phyloP scores from a whole-genome alignment of 495 filamentous ascomycete genomes.

The Apodospora peruviana region DNA sequence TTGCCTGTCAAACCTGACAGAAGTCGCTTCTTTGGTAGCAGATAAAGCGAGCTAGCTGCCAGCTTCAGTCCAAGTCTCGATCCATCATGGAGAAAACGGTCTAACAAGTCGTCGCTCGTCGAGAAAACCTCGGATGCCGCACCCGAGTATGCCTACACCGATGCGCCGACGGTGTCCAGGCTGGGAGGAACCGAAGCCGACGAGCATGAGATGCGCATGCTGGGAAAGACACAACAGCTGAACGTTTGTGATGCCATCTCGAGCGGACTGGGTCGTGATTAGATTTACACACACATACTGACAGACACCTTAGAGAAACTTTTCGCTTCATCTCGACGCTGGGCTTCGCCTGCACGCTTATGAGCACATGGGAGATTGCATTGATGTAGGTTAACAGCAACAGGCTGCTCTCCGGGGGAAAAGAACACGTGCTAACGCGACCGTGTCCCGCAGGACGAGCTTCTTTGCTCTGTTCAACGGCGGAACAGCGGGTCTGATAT shows the following conservation, averaged over 20 bases:
- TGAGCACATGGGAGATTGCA: conserved; percentile 48
- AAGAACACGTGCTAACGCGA: no score
- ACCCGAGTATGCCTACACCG: neutral
- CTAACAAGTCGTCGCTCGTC: conserved; percentile 6
- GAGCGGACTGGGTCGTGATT: no score
- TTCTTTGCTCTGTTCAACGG: conserved; percentile 21
- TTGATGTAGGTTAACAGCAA: conserved; percentile 11
- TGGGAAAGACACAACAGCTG: conserved; percentile 14
- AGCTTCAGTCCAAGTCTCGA: no score
- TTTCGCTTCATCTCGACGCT: conserved; percentile 42
- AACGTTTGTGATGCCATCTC: conserved; percentile 10
- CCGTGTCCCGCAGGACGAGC: conserved; percentile 14
- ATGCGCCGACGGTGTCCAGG: conserved; percentile 7
- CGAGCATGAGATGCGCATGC: conserved; percentile 18
- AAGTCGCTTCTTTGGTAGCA: no score
- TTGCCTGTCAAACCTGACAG: no score
- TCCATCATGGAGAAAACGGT: no score
- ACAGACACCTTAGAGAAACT: conserved; percentile 22
- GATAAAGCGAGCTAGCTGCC: no score
- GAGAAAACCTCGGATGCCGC: conserved; percentile 7
- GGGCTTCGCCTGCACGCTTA: conserved; percentile 43
- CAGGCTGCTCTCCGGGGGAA: no score
- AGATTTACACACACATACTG: no score
- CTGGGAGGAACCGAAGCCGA: conserved; percentile 14
- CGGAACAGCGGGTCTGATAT: conserved; percentile 28